Base-by-base conservation (phyloP, 2,329 filamentous ascomycete genomes). In the Colletotrichum horii region DNA sequence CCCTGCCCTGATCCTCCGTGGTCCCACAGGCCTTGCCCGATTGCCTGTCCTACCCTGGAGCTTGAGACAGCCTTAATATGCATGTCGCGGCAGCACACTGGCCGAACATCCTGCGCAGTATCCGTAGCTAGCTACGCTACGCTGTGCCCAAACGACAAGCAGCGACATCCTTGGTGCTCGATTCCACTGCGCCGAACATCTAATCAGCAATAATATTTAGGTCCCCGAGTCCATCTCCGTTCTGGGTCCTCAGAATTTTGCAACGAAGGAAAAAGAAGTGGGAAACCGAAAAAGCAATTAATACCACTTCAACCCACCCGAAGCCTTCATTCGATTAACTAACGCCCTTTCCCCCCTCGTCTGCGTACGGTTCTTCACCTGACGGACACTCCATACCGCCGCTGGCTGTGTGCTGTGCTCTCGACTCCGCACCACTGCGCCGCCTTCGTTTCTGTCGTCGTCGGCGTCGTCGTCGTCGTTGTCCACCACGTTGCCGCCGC, bases 11-110 rank as follows among this genome's bases (percentile, higher is more conserved):
- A 75, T 75, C 70, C 70, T 75, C 73, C 36, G 56, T 72, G 69
- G 64, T 65, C 58, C 73, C 73, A 75, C 73, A 73, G 70, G 56
- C 73, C 70, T 58, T 68, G 70, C 34, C 64, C 73, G 43, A 68
- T 68, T 68, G 73, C 73, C 58, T 75, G 70, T 65, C 60, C 73
- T 58, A 75, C 70, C 73, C 66, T 75, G 73, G 70, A 68, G 73
- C 62, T 68, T 75, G 69, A 73, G 70, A 73, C 73, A 75, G 70
- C 73, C 73, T 75, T 75, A 68, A 73, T 75, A 75, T 75, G 73
- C 73, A 68, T 68, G 70, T 66, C 70, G 56, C 70, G 56, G 70
- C 64, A 72, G 62, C 69, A 72, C 69, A 67, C 62, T 72, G 69
- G 73, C n/a, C 61, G 62, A 73, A 62, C 56, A 72, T 64, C n/a